A percentile compares a stretch with the other conserved stretches of the same genome.
These are phyloP conservation scores for Colletotrichum zoysiae DNA, from an alignment of 2,329 filamentous ascomycete species.

Conservation along the genomic window DNA sequence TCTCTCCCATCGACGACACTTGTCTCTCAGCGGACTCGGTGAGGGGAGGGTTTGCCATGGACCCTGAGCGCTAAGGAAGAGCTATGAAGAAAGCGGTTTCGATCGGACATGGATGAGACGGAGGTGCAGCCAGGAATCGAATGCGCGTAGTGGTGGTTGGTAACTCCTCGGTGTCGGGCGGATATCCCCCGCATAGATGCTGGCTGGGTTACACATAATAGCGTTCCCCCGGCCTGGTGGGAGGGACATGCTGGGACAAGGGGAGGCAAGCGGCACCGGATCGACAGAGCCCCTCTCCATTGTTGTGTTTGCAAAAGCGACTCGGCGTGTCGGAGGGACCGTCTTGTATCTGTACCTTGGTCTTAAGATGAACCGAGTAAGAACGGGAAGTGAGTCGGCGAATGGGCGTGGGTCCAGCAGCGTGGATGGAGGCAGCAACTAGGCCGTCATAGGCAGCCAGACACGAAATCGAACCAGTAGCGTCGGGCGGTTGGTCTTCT, in stretches of 20 bases:
- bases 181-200: conserved; percentile 40
- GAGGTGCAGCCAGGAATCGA: conserved; percentile 18
- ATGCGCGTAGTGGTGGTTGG: conserved; percentile 15
- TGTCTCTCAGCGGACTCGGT: conserved; percentile 27
- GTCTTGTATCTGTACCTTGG: neutral
- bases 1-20: conserved; percentile 31
- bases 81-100: conserved; percentile 30
- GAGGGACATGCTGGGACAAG: conserved; percentile 25
- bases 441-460: conserved; percentile 11
- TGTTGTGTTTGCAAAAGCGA: conserved; percentile 18
- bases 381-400: conserved; percentile 23
- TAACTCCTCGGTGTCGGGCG: conserved; percentile 23
- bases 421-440: conserved; percentile 29
- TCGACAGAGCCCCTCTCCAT: conserved; percentile 30
- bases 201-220: conserved; percentile 19
- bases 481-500: conserved; percentile 9
- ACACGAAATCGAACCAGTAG: conserved; percentile 31
- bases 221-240: conserved; percentile 33
- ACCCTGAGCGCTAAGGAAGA: conserved; percentile 6
- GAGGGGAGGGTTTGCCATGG: conserved; percentile 16
- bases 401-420: conserved; percentile 37
- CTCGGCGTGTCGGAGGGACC: conserved; percentile 10
- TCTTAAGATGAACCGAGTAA: conserved; percentile 33
- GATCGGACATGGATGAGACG: conserved; percentile 37
- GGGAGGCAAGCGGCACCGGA: conserved; percentile 28